Conservation (phyloP, 2,329 filamentous ascomycete species). For the Pezicula rhizophila region DNA sequence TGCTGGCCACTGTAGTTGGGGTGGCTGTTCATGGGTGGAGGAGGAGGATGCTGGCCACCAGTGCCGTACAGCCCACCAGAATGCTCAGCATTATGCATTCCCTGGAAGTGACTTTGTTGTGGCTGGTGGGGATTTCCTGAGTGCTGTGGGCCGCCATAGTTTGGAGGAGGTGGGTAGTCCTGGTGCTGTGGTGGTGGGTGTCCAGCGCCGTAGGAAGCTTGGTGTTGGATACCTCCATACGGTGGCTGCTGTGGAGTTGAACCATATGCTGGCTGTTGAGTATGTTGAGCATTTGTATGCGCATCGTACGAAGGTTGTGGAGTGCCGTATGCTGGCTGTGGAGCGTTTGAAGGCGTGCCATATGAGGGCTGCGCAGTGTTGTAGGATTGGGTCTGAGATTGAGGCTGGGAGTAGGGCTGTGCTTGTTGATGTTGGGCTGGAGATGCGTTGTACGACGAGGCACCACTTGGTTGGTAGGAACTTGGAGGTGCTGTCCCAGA, state of each 20-base stretch:
- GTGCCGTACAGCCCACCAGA: constrained; percentile 21
- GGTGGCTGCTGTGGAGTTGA: constrained; percentile 10
- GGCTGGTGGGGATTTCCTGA: constrained; percentile 16
- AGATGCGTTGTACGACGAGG: constrained; percentile 12
- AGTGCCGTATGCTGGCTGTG: constrained; percentile 8
- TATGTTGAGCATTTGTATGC: constrained; percentile 1
- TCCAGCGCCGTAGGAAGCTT: not conserved
- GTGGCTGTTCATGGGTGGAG: constrained; percentile 8
- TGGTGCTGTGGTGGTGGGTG: constrained; percentile 9
- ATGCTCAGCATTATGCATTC: constrained; percentile 18
- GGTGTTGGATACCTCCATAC: constrained; percentile 13
- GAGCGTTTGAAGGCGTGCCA: constrained; percentile 7
- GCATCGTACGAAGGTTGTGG: constrained; percentile 5
- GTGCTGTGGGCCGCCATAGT: constrained; percentile 12
- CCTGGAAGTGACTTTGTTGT: constrained; percentile 19
- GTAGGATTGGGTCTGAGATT: constrained; percentile 1
- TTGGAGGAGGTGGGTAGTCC: constrained; percentile 13
- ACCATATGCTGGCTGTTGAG: constrained; percentile 2
- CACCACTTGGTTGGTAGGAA: constrained; percentile 44
- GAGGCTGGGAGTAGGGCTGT: constrained; percentile 7
- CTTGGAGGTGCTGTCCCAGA: constrained; percentile 55
- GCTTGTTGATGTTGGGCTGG: constrained; percentile 1
- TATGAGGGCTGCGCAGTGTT: constrained; percentile 6
- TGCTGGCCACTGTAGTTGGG: constrained; percentile 1
- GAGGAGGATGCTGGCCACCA: constrained; percentile 2